These are phyloP conservation scores for Saksenaea oblongispora DNA, from an alignment of 371 early-diverging fungal genomes.

Conservation along the genomic window DNA sequence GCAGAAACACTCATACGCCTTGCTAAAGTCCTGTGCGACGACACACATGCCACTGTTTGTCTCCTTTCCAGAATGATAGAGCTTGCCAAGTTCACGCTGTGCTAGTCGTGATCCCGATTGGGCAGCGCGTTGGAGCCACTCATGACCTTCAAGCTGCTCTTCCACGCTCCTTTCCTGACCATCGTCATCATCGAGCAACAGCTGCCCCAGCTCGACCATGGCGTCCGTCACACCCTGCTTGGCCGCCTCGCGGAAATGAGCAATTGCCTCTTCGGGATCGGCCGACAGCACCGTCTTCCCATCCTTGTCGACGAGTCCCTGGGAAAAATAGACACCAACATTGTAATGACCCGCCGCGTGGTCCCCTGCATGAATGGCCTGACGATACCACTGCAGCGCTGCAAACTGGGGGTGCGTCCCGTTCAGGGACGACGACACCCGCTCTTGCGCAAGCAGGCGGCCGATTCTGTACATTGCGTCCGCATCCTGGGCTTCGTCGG, in stretches of 20 bases:
- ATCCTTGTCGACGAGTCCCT: conserved; percentile 24
- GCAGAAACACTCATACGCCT: conserved; percentile 46
- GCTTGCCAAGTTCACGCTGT: conserved; percentile 41
- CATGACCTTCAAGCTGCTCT: conserved; percentile 16
- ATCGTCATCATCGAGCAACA: conserved; percentile 21
- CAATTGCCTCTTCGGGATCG: conserved; percentile 20
- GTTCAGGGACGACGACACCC: conserved; percentile 9
- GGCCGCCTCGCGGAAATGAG: conserved; percentile 38
- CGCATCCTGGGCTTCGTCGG: conserved; percentile 34
- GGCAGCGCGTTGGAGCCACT: conserved; percentile 36
- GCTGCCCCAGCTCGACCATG: conserved; percentile 35
- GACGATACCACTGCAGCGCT: conserved; percentile 34
- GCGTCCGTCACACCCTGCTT: conserved; percentile 35
- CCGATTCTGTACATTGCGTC: conserved; percentile 51
- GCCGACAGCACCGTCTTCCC: conserved; percentile 8
- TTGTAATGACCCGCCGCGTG: conserved; percentile 39
- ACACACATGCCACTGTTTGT: conserved; percentile 1
- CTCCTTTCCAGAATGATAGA: conserved; percentile 33
- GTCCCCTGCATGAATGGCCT: conserved; percentile 29
- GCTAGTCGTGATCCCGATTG: conserved; percentile 35
- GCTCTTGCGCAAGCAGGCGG: conserved; percentile 36
- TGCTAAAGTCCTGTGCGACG: conserved; percentile 41
- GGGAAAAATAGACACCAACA: conserved; percentile 33
- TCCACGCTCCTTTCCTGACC: not conserved
- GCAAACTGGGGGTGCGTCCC: conserved; percentile 25